Evolutionary conservation across 768 basidiomycete species (phyloP), one percentile per base, ranked within the genome.

Genomic region (Boletus huronensis): DNA sequence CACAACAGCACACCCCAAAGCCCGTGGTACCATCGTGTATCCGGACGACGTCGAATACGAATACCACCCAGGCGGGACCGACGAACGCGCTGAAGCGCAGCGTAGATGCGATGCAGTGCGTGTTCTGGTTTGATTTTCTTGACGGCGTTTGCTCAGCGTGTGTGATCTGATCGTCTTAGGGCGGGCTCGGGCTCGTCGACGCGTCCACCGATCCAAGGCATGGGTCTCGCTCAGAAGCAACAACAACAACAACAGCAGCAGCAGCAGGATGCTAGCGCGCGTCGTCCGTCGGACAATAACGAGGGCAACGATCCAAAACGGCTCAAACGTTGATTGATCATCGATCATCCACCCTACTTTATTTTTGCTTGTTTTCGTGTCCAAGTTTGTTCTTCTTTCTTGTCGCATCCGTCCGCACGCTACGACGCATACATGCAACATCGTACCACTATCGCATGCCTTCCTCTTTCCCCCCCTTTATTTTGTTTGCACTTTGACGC

Each of bases 181-280:
- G 58, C 34, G 9, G 28, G 67, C 31, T 61, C 64, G 23, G 54
- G 58, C 21, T 54, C 61, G 7, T 62, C 60, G 45, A 48, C 58
- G 8, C 63, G 66, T 21, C 56, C 63, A 39, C 62, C 62, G 28
- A 58, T 65, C 39, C 68, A 72, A 64, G 63, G 72, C 41, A 76
- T 77, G 72, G 79, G 78, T 14, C 65, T 78, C 21, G 64, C 64
- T 39, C 68, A 75, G 47, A 70, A 72, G 29, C 71, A 64, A 36
- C 61, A 58, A 28, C 59, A 55, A 0, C 69, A 51, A 1, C 31
- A 53, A 0, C 46, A 53, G 0, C 41, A 72, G 31, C 69, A 68
- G 2, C 58, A 62, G 46, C 61, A 57, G 25, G 51, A 54, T 38
- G 19, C 52, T 10, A 25, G 29, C 38, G 34, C 23, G 38, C 54